Evolutionary conservation across 129 eudicot genomes (phyloP), one percentile per base, ranked within the genome.

Genomic region (Flaveria robusta): DNA sequence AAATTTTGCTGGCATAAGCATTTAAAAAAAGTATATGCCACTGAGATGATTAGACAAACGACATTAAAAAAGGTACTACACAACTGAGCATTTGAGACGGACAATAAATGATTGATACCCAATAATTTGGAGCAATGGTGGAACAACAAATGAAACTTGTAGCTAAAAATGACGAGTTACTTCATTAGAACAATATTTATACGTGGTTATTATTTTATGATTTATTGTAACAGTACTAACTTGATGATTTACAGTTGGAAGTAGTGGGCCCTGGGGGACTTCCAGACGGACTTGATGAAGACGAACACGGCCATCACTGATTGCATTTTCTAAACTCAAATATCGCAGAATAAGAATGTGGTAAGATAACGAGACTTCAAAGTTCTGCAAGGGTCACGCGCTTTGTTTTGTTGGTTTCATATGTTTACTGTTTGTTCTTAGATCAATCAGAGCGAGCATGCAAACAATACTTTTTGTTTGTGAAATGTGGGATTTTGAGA

Each of bases 221-320:
- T 42, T 7, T 9, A 0, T 1, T 11, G 12, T 1, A 43, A 43
- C 14, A 10, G 13, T 43, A 43, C 43, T 26, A 29, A 31, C 11
- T 63, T 63, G 20, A 23, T 31, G 41, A 20, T 29, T 63, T 65
- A 81, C 92, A 92, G 98, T 83, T 92, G 96, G 92, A 92, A 83
- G 96, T 92, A 73, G 98, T 90, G 55, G 98, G 96, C 77, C 96
- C 96, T 0, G 96, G 98, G 23, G 98, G 98, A 83, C 86, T 88
- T 79, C 95, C 98, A 9, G 96, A 93, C 46, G 94, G 87, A 51
- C 94, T 86, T 62, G 86, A 78, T 10, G 88, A 91, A n/a, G 91
- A 84, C 5, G 96, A 87, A 63, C 68, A 63, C 16, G 41, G 24
- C 71, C 93, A 86, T 74, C 93, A 92, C 74, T 92, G 85, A 87